Conservation (phyloP, 768 basidiomycete genomes). For the Lactarius akahatsu region DNA sequence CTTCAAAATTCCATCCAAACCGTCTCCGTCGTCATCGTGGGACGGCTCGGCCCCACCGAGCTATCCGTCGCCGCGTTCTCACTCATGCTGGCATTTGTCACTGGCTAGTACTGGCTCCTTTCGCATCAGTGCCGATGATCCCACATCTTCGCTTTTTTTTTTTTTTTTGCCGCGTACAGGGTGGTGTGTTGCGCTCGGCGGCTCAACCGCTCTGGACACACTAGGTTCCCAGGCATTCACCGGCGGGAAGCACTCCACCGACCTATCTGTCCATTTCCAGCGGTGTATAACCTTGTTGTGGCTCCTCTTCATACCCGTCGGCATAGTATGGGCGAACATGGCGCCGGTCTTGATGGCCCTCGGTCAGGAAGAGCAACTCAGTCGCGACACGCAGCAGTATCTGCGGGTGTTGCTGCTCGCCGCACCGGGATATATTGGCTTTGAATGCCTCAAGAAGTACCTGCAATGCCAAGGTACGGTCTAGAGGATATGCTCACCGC, state of each 20-base stretch:
- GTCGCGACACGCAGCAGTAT: constrained; percentile 61
- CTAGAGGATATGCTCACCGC: not conserved
- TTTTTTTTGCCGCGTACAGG: constrained; percentile 43
- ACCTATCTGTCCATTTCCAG: constrained; percentile 70
- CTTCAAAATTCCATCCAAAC: constrained; percentile 77
- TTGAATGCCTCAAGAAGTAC: constrained; percentile 78
- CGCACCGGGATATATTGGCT: constrained; percentile 72
- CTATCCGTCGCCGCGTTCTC: constrained; percentile 71
- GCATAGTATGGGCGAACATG: constrained; percentile 60
- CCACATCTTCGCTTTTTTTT: constrained; percentile 37
- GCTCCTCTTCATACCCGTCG: constrained; percentile 62
- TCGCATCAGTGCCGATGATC: constrained; percentile 41
- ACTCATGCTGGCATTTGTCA: constrained; percentile 75
- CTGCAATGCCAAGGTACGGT: constrained; percentile 69
- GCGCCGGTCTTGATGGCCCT: constrained; percentile 61
- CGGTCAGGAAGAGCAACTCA: constrained; percentile 58
- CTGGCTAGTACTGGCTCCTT: constrained; percentile 55
- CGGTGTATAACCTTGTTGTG: constrained; percentile 66
- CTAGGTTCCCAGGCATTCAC: constrained; percentile 78
- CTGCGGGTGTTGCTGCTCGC: constrained; percentile 62
- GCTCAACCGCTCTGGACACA: constrained; percentile 77
- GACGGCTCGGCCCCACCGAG: constrained; percentile 66
- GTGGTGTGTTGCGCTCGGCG: constrained; percentile 75
- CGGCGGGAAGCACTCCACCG: constrained; percentile 55
- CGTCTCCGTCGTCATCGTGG: constrained; percentile 58